Evolutionary conservation across 768 basidiomycete species (phyloP).

Genomic region (Kwoniella sp.): DNA sequence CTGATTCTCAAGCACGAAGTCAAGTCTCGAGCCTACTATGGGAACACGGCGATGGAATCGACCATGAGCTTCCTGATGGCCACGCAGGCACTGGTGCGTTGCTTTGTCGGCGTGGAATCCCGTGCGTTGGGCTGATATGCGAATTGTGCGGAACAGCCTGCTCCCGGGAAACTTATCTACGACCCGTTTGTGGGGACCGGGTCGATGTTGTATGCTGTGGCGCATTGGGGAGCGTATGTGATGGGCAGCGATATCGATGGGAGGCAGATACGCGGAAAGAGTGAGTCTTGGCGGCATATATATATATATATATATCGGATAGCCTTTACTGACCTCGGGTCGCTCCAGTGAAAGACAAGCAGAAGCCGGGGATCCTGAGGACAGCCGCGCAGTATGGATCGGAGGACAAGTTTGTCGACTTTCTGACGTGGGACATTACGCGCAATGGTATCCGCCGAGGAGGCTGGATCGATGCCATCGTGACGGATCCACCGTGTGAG

Average conservation of each 20-base stretch:
- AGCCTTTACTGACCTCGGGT: background rate
- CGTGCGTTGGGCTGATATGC: background rate
- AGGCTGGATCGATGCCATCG: slow-evolving; percentile 83
- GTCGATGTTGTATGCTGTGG: slow-evolving; percentile 58
- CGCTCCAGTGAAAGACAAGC: slow-evolving; percentile 25
- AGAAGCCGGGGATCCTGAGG: slow-evolving; percentile 65
- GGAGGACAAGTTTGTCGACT: slow-evolving; percentile 67
- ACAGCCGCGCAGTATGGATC: slow-evolving; percentile 83
- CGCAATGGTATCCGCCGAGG: slow-evolving; percentile 83
- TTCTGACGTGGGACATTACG: slow-evolving; percentile 90
- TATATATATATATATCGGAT: too few relatives aligned
- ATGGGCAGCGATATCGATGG: slow-evolving; percentile 97
- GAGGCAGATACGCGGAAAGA: slow-evolving; percentile 91
- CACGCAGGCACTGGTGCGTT: slow-evolving; percentile 76
- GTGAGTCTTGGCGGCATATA: slow-evolving; percentile 50
- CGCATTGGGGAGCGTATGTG: slow-evolving; percentile 79
- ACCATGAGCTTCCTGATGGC: slow-evolving; percentile 95
- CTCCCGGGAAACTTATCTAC: slow-evolving; percentile 84
- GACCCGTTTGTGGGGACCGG: slow-evolving; percentile 95
- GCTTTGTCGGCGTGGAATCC: too few relatives aligned
- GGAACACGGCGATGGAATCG: slow-evolving; percentile 97
- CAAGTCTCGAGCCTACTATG: slow-evolving; percentile 83
- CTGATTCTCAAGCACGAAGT: slow-evolving; percentile 56
- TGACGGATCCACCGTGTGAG: slow-evolving; percentile 92
- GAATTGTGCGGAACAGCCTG: slow-evolving; percentile 56